Base-by-base conservation (phyloP, 108 stramenopile genomes). In the Nitzschia inconspicua region DNA sequence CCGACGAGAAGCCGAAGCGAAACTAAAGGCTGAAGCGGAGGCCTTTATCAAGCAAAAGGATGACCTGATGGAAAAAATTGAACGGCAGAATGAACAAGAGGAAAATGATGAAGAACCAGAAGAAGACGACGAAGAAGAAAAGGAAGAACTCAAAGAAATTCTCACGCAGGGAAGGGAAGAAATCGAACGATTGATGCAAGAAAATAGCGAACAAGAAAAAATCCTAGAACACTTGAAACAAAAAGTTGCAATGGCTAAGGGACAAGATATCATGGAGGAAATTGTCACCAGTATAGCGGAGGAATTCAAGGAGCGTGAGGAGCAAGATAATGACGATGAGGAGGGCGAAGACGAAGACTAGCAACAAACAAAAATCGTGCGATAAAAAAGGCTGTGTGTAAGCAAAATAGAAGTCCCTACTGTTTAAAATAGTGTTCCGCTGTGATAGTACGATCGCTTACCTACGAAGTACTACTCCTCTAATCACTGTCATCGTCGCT, bases 1-100 rank as follows among this genome's bases (percentile, higher is more conserved):
- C 10, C 63, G 68, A 60, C 65, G 79, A 52, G 70, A 82, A 54
- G 72, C 84, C 31, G 82, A 83, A 56, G 46, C 56, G 47, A 79
- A 79, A 53, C 63, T 63, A 35, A 55, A 68, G 22, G 44, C 72
- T 56, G 64, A 81, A 49, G 39, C 79, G 28, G 72, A 71, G 8
- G 30, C 35, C 14, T 70, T 82, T 25, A 55, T 39, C 5, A 54
- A 53, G 40, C 67, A 84, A 78, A 57, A 76, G 74, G 65, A 79
- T 57, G 70, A 61, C 22, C 47, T 79, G 16, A 34, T 54, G 30
- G 60, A 67, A 20, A 61, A 73, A 32, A 40, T 73, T 19, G 71
- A 72, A 66, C 35, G 63, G 35, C 58, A 69, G 28, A 41, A 68
- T 25, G 68, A 79, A 54, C 37, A 56, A 14, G 47, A 42, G 3